Base-by-base conservation (phyloP, 371 early-diverging fungal species). In the Lichtheimia corymbifera region DNA sequence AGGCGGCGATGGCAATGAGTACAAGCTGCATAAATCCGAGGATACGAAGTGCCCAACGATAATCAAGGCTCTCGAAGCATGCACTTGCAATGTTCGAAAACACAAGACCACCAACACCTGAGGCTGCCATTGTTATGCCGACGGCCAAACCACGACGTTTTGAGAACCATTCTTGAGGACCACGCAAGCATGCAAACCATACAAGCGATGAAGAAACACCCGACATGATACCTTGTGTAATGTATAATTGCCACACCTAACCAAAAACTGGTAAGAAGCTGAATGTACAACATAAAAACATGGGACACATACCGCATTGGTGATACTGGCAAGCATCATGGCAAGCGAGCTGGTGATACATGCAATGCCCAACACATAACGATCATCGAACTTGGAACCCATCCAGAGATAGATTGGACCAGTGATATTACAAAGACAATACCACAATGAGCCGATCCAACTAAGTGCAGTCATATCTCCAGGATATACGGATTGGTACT, bases 51-150 rank as follows among this genome's bases (percentile, higher is more conserved):
- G 89, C 80, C 91, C 91, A 90, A 27, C 68, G 73, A 58, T 82
- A 79, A 2, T 82, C 88, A 14, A 89, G 49, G 1, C 62, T 54
- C 4, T 67, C 50, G 27, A 90, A 71, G 53, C 83, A 68, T 3
- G 83, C 79, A 11, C 79, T 80, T 0, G 77, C 76, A 5, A 82
- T 70, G 45, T 85, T 83, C 12, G 86, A 77, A 14, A 88, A 53
- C 47, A 76, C 59, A n/a, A 91, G 68, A 22, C 90, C 91, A 44
- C 92, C 92, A 15, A 88, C 57, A 53, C 88, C 87, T 1, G 84
- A 82, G 1, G 92, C 93, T 55, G 89, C 72, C 35, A 61, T 60
- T 15, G 54, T 59, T 27, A 64, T 55, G 4, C 64, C 65, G 24
- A 64, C 60, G 17, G 65, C 65, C 20, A 64, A 47, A 42, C 65